Base-by-base conservation (phyloP, 2,329 filamentous ascomycete genomes). In the Exophiala lecanii-corni region DNA sequence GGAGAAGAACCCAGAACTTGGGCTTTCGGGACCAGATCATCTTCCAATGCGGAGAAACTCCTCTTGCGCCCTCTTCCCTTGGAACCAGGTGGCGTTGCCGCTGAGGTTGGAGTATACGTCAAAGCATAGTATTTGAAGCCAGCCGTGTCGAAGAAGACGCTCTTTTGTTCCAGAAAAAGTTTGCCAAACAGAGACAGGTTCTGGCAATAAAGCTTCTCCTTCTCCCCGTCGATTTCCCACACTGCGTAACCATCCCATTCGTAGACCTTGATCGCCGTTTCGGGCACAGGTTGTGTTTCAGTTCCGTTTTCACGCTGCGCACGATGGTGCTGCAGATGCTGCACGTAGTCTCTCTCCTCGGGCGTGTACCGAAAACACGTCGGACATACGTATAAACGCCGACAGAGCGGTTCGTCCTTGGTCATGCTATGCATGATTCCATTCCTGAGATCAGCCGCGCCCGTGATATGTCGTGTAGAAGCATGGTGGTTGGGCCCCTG, bases 161-260 rank as follows among this genome's bases (percentile, higher is more conserved):
- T 95, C 62, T 98, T 98, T 61, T 94, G 95, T 65, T 97, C 89
- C 53, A 98, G 84, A 65, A 97, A 98, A 33, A 98, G 79, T 66
- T 97, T 98, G 19, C 89, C 89, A 63, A 97, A 96, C 34, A 98
- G 81, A 7, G 87, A 96, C 9, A 98, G 76, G 57, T 96, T 95
- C 66, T 97, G 92, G 55, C 88, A 89, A 63, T 94, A 97, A 20
- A 96, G 76, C 75, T 83, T 84, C 51, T 95, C 78, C 54, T 83
- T 79, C 60, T 89, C 89, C 15, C 92, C 92, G 60, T 98, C 92
- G 5, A 97, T 81, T 64, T 95, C 87, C 78, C 89, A 92, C 6
- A 98, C 81, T 48, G 85, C 83, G 74, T 89, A 94, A 55, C 84
- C 82, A 36, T 82, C 84, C 52, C 85, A 75, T 37, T 84, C 72